Base-by-base conservation (phyloP, 176 grass and related monocot species). In the Areca catechu region DNA sequence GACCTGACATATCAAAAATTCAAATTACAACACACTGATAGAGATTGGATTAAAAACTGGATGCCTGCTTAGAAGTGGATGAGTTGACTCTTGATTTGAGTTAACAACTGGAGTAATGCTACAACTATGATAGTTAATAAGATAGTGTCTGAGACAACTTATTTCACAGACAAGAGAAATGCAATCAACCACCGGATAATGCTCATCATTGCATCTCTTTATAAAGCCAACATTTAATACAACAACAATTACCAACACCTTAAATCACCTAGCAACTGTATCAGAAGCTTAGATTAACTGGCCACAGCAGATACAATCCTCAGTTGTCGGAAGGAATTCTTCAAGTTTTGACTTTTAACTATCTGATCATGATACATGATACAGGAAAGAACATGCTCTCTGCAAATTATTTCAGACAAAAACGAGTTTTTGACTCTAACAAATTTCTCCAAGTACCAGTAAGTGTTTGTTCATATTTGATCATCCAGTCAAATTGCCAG, bases 321-420 rank as follows among this genome's bases (percentile, higher is more conserved):
- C 16, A 27, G 49, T 19, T 20, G 50, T 14, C 1, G 49, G 5
- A 66, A 51, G 49, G 5, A 66, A 51, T 19, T 63, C 19, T 63
- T 49, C 19, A 19, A 16, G 20, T 19, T 63, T 50, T 18, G 48
- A 63, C 34, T 48, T 63, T 63, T 63, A 63, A 18, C 37, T 63
- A 53, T 25, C 23, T 18, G 15, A 58, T 15, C 12, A 58, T 58
- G 15, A 62, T 47, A 5, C 30, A 62, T 49, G 60, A 62, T 19
- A 1, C 5, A 17, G 3, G 23, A 58, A 58, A 58, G 22, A 16
- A 12, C 56, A 58, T 19, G 50, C 63, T 30, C 16, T 48, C 30
- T 6, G 22, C 19, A 71, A 60, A 24, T 71, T 49, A 23, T 50
- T 59, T 47, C 37, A 71, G 68, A 51, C 4, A 57, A 49, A 18